Evolutionary conservation across 345 rosid species (phyloP).

Genomic region (Brassica nigra): DNA sequence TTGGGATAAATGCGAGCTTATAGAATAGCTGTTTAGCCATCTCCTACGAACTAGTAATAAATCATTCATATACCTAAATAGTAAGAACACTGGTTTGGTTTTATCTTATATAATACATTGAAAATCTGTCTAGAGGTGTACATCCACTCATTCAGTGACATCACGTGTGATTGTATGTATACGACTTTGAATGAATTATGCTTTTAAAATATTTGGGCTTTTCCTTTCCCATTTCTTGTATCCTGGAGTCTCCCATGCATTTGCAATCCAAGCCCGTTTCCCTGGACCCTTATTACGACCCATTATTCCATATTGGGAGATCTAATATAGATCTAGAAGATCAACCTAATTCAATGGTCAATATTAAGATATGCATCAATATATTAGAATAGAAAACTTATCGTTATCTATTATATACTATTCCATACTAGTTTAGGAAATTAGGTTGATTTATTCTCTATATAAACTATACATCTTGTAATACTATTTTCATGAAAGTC

Average conservation of each 20-base stretch:
- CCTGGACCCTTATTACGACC: not conserved
- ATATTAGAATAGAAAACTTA: no score
- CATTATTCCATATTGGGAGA: no score
- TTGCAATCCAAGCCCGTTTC: not conserved
- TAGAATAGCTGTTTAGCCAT: conserved; percentile 25
- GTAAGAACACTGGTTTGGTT: not conserved
- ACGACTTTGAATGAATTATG: not conserved
- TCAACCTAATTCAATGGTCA: no score
- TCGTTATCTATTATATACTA: no score
- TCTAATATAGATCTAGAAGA: no score
- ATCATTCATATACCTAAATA: not conserved
- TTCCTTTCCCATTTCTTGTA: not conserved
- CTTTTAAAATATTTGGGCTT: not conserved
- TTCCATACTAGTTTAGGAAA: no score
- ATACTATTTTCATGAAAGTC: no score
- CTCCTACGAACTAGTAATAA: not conserved
- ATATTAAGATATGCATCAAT: no score
- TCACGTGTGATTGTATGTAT: conserved; percentile 27
- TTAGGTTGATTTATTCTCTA: no score
- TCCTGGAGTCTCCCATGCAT: not conserved
- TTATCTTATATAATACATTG: not conserved
- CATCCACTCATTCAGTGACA: conserved; percentile 16
- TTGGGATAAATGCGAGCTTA: conserved; percentile 1
- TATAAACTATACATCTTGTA: no score
- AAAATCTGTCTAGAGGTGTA: not conserved